Evolutionary conservation across 2,329 filamentous ascomycete genomes (phyloP).

Genomic region (Fusarium xylarioides): DNA sequence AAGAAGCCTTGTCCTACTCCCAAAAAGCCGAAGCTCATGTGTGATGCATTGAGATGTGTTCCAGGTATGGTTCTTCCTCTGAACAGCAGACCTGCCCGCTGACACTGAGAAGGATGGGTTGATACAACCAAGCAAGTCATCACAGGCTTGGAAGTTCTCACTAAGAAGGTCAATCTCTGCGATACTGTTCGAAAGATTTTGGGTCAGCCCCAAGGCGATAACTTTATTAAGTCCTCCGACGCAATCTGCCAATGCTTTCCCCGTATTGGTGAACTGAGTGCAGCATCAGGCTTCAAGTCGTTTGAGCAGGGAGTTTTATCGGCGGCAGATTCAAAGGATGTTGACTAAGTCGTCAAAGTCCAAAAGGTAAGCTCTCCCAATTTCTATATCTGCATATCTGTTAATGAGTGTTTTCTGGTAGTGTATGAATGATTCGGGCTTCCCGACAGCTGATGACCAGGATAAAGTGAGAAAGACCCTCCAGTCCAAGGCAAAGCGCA

Average conservation of each 20-base stretch:
- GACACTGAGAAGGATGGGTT: background rate
- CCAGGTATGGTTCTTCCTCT: background rate
- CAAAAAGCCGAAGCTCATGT: background rate
- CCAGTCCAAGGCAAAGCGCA: background rate
- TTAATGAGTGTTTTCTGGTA: accelerated
- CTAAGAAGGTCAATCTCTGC: background rate
- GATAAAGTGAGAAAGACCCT: background rate
- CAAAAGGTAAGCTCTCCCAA: background rate
- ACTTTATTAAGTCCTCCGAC: background rate
- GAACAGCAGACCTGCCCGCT: accelerated
- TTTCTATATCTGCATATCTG: accelerated
- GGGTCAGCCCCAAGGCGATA: background rate
- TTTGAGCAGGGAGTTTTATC: background rate
- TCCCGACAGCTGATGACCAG: background rate
- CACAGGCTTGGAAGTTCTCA: background rate
- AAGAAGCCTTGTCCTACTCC: background rate
- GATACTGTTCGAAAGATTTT: background rate
- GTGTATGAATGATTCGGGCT: background rate
- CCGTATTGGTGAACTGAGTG: background rate
- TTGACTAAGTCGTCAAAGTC: background rate
- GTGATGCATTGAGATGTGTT: background rate
- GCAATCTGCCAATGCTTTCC: background rate
- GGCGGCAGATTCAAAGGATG: background rate
- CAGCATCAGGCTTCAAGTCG: background rate
- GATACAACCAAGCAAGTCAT: background rate